These are phyloP conservation scores for Epichloe typhina DNA, from an alignment of 2,329 filamentous ascomycete species.

Conservation along the genomic window DNA sequence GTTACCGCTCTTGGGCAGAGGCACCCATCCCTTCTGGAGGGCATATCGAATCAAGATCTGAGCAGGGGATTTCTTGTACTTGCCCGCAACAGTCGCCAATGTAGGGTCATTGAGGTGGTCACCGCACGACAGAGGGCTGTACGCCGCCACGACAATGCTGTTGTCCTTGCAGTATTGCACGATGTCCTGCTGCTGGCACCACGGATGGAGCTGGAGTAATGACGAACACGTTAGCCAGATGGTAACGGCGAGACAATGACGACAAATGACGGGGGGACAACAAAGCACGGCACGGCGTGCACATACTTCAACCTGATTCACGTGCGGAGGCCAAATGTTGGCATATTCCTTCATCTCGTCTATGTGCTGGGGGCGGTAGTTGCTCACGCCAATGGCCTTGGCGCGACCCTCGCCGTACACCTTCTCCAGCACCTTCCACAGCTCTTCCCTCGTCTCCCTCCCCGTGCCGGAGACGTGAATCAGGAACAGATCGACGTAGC, in stretches of 20 bases:
- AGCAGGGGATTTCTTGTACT: slow-evolving; percentile 45
- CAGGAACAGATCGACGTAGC: slow-evolving; percentile 59
- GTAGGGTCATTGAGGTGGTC: slow-evolving; percentile 36
- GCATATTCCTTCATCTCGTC: slow-evolving; percentile 55
- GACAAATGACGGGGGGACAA: not conserved
- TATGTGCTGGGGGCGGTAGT: slow-evolving; percentile 54
- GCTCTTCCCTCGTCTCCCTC: slow-evolving; percentile 37
- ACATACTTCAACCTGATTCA: slow-evolving; percentile 60
- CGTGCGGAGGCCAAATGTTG: slow-evolving; percentile 54
- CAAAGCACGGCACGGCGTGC: no score
- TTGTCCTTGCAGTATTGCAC: slow-evolving; percentile 56
- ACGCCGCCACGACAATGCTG: slow-evolving; percentile 44
- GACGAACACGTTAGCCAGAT: no score
- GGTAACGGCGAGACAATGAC: not conserved
- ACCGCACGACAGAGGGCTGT: slow-evolving; percentile 24
- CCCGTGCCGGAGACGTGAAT: slow-evolving; percentile 52
- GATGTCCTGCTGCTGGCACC: slow-evolving; percentile 41
- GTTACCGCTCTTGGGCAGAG: slow-evolving; percentile 53
- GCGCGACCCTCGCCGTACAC: slow-evolving; percentile 45
- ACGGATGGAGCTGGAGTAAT: slow-evolving; percentile 49
- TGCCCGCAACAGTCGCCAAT: slow-evolving; percentile 41
- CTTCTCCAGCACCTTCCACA: slow-evolving; percentile 56
- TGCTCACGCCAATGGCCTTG: slow-evolving; percentile 58
- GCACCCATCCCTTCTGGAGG: slow-evolving; percentile 56
- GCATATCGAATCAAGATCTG: slow-evolving; percentile 58